Base-by-base conservation (phyloP, 345 rosid species). In the Capsella bursapastoris region DNA sequence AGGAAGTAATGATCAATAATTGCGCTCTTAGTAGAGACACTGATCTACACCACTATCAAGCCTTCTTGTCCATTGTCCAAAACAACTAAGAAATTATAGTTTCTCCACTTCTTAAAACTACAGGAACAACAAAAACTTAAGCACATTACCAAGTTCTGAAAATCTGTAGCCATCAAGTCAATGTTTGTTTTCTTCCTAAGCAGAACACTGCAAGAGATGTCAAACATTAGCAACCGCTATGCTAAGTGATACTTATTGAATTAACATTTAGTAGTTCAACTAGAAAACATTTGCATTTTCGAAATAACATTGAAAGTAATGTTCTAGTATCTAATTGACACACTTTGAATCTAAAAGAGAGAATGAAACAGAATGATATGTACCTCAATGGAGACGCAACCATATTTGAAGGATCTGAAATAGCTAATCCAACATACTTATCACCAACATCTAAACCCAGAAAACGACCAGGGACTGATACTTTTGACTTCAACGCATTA, bases 371-470 rank as follows among this genome's bases (percentile, higher is more conserved):
- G 28, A 35, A 45, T 55, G 37, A 55, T 14, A 10, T 3, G 34
- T 6, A 75, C 97, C 97, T 86, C 62, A 95, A 68, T 71, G 94
- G 99, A 5, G 80, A 72, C 0, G 97, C 96, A 38, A 89, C 59
- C 74, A 67, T 79, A 48, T 87, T 85, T 0, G 38, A 47, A 8
- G 76, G 64, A 81, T 92, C 96, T 1, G 90, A 92, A 32, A 92
- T 64, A 34, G 98, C 87, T 59, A 95, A 71, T 0, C 99, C 99
- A 18, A 95, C 92, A 70, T 89, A 92, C 79, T 89, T 90, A 68
- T 89, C 92, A 4, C 97, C 97, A 6, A 95, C 91, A 79, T 92
- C 97, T 85, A 95, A 84, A 18, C 96, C 96, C 7, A 89, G 96
- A 43, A 83, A 81, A 68, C 92, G 80, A 27, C 83, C 84, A 50